Percentiles rank a stretch among this genome's conserved stretches.
Evolutionary conservation across 306 rosid species (phyloP).

Genomic region (Quercus rubra): DNA sequence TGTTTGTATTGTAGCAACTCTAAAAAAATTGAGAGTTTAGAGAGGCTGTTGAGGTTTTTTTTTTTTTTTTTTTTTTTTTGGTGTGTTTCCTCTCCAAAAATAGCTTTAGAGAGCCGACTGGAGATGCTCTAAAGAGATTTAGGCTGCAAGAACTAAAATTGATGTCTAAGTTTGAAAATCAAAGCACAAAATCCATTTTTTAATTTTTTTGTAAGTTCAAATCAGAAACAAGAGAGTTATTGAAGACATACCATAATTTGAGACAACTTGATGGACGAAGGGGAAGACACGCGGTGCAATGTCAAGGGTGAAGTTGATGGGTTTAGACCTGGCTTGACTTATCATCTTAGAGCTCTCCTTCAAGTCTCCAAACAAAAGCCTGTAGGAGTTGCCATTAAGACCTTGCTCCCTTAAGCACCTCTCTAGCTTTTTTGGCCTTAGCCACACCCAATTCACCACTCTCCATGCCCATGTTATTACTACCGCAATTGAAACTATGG

Average conservation of each 20-base stretch:
- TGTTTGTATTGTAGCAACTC: too few relatives aligned
- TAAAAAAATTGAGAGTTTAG: too few relatives aligned
- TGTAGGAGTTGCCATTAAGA: conserved; percentile 40
- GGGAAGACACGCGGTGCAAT: conserved; percentile 31
- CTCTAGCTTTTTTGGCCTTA: conserved; percentile 53
- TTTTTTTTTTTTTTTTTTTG: too few relatives aligned
- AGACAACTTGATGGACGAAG: conserved; percentile 19
- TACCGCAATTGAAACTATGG: too few relatives aligned
- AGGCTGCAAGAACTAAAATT: too few relatives aligned
- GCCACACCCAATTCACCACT: conserved; percentile 45
- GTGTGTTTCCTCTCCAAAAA: too few relatives aligned
- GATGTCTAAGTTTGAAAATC: too few relatives aligned
- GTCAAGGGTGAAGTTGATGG: conserved; percentile 38
- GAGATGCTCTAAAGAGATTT: too few relatives aligned
- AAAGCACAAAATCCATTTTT: too few relatives aligned
- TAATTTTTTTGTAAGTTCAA: too few relatives aligned
- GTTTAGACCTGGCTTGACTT: conserved; percentile 30
- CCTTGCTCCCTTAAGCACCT: conserved; percentile 43
- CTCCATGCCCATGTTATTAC: conserved; percentile 31
- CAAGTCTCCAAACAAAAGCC: conserved; percentile 30
- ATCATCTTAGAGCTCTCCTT: conserved; percentile 16
- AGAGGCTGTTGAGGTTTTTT: too few relatives aligned
- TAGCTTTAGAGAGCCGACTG: too few relatives aligned
- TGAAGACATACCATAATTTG: conserved; percentile 29
- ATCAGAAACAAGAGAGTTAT: not conserved